Conservation (phyloP, 2,329 filamentous ascomycete genomes). For the Cordyceps cicadae region DNA sequence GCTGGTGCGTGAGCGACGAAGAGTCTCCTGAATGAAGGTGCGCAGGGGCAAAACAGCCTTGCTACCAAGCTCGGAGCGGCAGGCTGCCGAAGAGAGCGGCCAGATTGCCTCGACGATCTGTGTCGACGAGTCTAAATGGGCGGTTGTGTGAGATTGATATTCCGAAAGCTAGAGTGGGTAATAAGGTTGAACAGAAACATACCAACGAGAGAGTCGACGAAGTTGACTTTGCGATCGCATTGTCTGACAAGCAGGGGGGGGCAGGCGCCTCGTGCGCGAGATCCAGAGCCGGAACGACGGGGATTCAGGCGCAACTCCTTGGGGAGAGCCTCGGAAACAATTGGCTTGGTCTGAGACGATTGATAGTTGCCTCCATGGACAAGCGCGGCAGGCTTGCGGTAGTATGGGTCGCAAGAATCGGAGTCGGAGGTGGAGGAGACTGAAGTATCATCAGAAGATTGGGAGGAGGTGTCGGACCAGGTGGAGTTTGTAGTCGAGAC, state of each 20-base stretch:
- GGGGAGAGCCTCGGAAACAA: slow-evolving; percentile 38
- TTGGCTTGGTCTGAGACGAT: slow-evolving; percentile 20
- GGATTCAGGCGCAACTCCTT: slow-evolving; percentile 58
- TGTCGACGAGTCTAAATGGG: slow-evolving; percentile 75
- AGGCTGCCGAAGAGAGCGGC: slow-evolving; percentile 77
- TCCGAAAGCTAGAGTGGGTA: slow-evolving; percentile 6
- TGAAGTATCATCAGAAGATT: slow-evolving; percentile 61
- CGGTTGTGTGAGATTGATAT: slow-evolving; percentile 24
- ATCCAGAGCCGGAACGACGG: slow-evolving; percentile 46
- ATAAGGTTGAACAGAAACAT: slow-evolving; percentile 43
- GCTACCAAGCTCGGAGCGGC: slow-evolving; percentile 61
- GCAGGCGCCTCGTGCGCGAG: slow-evolving; percentile 47
- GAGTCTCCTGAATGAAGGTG: slow-evolving; percentile 94
- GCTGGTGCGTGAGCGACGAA: slow-evolving; percentile 88
- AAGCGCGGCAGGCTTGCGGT: slow-evolving; percentile 21
- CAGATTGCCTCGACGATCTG: slow-evolving; percentile 97
- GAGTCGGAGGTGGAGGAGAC: slow-evolving; percentile 53
- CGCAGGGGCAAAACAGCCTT: slow-evolving; percentile 81
- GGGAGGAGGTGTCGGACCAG: slow-evolving; percentile 66
- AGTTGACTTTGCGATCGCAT: slow-evolving; percentile 85
- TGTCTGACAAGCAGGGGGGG: slow-evolving; percentile 76
- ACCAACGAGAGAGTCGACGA: slow-evolving; percentile 97
- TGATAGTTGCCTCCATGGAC: slow-evolving; percentile 17
- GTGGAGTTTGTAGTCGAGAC: slow-evolving; percentile 69
- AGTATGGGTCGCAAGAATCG: slow-evolving; percentile 39